Evolutionary conservation across 2,329 filamentous ascomycete species (phyloP), one percentile per base, ranked within the genome.

Genomic region (Leptographium radiaticola): DNA sequence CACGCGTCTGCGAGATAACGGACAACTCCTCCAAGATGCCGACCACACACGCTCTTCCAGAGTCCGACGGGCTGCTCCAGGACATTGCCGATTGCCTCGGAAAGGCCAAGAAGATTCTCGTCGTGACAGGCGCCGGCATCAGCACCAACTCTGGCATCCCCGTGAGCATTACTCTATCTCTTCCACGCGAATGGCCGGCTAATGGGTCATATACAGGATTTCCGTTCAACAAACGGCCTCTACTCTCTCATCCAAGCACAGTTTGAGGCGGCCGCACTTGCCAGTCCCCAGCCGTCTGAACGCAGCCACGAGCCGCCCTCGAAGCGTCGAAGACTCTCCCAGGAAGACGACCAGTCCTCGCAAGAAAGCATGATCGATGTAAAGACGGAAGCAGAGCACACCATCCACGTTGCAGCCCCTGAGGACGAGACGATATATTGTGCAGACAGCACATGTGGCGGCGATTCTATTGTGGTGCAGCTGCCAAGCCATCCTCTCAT

Each of bases 81-180:
- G 69, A 77, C 36, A 79, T 87, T 59, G 83, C 84, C 61, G 77
- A 86, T 62, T 68, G 73, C 4, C 68, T 87, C 46, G 75, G 76
- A 58, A 83, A 81, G 64, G 77, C 84, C 12, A 78, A 76, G 57
- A 87, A 85, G 64, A 75, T 86, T n/a, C 75, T 87, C 10, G 79
- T 87, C 20, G 73, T 87, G 36, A 87, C 84, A 0, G 84, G 84
- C 50, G 84, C 84, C 49, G 84, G 84, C 52, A 87, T 87, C 63
- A 86, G 82, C 63, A 87, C 84, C 51, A 87, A 86, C 64, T 86
- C 82, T 58, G 84, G 84, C 53, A 87, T 87, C 63, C 84, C 84
- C 51, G 84, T 87, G 71, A 62, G 76, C 65, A 10, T 13, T 10
- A 4, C n/a, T 16, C 5, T 31, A 4, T 4, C 18, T 5, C 9